A percentile compares a stretch with the other conserved stretches of the same genome.
These are phyloP conservation scores for Lentinula boryana DNA, from an alignment of 768 basidiomycete genomes.

Conservation along the genomic window DNA sequence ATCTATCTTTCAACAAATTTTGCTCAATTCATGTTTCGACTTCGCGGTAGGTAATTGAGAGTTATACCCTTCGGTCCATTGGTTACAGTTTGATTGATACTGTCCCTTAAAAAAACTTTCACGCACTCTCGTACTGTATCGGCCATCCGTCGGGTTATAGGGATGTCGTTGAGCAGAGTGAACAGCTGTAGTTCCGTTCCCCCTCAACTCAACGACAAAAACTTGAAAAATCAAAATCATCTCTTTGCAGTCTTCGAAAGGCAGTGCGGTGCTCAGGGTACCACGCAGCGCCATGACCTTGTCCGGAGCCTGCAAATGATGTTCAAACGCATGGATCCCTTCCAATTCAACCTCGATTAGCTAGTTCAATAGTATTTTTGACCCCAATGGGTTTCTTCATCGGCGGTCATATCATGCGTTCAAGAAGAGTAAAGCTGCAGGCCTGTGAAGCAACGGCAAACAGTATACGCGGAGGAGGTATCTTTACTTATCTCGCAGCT, in stretches of 20 bases:
- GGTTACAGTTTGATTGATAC: no score
- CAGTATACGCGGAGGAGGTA: neutral
- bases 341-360: conserved; percentile 52
- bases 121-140: no score
- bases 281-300: conserved; percentile 72
- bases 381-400: neutral
- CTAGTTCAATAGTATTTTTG: conserved; percentile 12
- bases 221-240: conserved; percentile 39
- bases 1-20: conserved; percentile 44
- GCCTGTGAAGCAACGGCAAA: neutral
- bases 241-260: conserved; percentile 53
- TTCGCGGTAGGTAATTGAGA: conserved; percentile 50
- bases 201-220: conserved; percentile 42
- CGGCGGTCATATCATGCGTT: neutral
- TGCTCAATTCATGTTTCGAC: conserved; percentile 60
- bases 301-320: conserved; percentile 84
- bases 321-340: conserved; percentile 66
- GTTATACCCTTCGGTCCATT: no score
- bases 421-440: neutral
- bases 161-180: no score
- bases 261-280: conserved; percentile 76
- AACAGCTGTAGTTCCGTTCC: conserved; percentile 27
- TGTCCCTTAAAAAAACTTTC: no score
- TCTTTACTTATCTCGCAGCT: neutral
- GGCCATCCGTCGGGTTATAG: no score